Conservation (phyloP, 106 monocot genomes). For the Dactylorhiza incarnata region DNA sequence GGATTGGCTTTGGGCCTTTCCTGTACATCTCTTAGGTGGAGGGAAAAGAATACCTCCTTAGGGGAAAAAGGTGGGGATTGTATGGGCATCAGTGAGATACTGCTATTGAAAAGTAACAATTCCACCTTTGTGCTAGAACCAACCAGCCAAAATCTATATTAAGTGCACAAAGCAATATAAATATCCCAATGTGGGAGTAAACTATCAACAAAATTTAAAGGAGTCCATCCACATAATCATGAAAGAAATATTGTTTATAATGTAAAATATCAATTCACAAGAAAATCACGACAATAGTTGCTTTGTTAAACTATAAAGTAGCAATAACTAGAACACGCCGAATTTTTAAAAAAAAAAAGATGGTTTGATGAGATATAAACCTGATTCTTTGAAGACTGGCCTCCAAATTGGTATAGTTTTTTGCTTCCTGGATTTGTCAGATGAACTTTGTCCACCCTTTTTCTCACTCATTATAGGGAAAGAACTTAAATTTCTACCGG, state of each 20-base stretch:
- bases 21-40: too few species aligned
- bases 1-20: too few species aligned
- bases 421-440: background rate
- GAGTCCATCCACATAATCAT: background rate
- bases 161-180: too few species aligned
- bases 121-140: too few species aligned
- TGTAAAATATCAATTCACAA: background rate
- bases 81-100: too few species aligned
- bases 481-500: background rate
- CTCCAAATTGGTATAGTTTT: conserved; percentile 1
- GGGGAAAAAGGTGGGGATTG: too few species aligned
- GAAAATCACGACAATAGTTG: background rate
- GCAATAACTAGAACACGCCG: background rate
- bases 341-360: background rate
- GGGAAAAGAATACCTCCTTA: too few species aligned
- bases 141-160: too few species aligned
- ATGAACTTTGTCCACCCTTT: background rate
- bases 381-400: conserved; percentile 2
- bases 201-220: too few species aligned
- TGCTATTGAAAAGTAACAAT: too few species aligned
- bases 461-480: background rate
- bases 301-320: background rate
- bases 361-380: background rate
- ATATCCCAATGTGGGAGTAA: too few species aligned
- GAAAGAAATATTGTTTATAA: background rate